Evolutionary conservation across 2,329 filamentous ascomycete genomes (phyloP).

Genomic region (Sporothrix globosa): DNA sequence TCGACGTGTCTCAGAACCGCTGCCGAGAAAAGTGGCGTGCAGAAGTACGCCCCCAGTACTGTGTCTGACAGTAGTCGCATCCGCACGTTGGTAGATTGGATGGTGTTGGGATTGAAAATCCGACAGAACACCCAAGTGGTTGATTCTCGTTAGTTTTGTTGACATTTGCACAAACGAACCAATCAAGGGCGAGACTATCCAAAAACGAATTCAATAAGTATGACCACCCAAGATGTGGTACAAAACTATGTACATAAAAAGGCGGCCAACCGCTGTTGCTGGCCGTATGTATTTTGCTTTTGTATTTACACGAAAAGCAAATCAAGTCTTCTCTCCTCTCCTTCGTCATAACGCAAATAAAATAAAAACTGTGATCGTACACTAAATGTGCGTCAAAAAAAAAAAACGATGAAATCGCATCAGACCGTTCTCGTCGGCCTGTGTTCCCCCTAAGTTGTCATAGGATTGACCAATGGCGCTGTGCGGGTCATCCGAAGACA

Average conservation of each 20-base stretch:
- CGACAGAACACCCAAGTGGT: background rate
- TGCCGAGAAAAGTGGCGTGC: no score
- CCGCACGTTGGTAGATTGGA: no score
- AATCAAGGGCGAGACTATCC: background rate
- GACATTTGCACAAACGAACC: background rate
- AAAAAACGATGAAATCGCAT: background rate
- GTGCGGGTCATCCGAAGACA: background rate
- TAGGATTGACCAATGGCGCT: background rate
- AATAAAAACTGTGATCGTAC: slow-evolving; percentile 15
- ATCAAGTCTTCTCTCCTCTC: background rate
- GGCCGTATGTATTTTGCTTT: background rate
- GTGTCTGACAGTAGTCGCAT: no score
- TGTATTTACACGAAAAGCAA: background rate
- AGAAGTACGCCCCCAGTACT: background rate
- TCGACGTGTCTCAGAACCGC: no score
- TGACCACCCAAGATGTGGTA: background rate
- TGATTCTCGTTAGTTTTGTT: background rate
- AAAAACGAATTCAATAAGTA: slow-evolving; percentile 14
- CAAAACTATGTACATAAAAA: slow-evolving; percentile 8
- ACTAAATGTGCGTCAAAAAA: background rate
- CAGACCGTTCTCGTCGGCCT: background rate
- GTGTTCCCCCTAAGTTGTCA: background rate
- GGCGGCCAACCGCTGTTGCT: slow-evolving; percentile 11
- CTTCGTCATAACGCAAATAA: slow-evolving; percentile 8
- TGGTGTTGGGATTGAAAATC: no score